Conservation (phyloP, 2,329 filamentous ascomycete species). For the Aureobasidium sp. region DNA sequence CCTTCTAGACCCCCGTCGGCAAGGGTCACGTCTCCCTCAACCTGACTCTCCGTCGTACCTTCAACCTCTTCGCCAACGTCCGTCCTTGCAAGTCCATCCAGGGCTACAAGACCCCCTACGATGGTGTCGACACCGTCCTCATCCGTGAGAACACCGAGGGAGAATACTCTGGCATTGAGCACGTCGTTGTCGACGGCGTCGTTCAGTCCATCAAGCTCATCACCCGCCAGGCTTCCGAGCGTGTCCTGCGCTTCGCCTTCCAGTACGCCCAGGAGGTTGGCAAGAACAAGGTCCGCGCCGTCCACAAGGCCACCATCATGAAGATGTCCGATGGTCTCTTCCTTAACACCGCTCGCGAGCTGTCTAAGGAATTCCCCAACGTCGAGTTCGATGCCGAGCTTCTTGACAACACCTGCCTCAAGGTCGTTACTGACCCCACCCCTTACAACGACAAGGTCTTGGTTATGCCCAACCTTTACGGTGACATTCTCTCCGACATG, state of each 20-base stretch:
- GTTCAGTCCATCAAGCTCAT: constrained; percentile 99
- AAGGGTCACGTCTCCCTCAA: constrained; percentile 99
- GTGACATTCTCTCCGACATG: constrained; percentile 99
- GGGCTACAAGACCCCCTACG: constrained; percentile 97
- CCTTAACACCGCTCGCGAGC: constrained; percentile 74
- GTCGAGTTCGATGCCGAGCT: constrained; percentile 97
- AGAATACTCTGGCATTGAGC: constrained; percentile 98
- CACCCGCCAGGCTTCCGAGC: constrained; percentile 87
- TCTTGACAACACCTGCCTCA: constrained; percentile 97
- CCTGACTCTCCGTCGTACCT: constrained; percentile 94
- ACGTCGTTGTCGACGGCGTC: constrained; percentile 93
- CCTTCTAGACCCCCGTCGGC: constrained; percentile 74
- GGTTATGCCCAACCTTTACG: constrained; percentile 96
- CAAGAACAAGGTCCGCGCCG: constrained; percentile 92
- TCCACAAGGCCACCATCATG: constrained; percentile 99
- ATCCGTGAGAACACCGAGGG: constrained; percentile 99
- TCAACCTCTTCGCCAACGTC: constrained; percentile 99
- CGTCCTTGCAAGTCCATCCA: constrained; percentile 95
- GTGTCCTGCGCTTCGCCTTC: constrained; percentile 95
- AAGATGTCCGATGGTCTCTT: constrained; percentile 99
- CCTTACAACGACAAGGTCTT: constrained; percentile 99
- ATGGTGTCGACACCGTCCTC: constrained; percentile 91
- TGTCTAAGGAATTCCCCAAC: constrained; percentile 90
- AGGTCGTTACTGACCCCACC: constrained; percentile 92
- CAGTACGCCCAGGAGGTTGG: constrained; percentile 92